Conservation (phyloP, 2,329 filamentous ascomycete species). For the Alternaria ethzedia region DNA sequence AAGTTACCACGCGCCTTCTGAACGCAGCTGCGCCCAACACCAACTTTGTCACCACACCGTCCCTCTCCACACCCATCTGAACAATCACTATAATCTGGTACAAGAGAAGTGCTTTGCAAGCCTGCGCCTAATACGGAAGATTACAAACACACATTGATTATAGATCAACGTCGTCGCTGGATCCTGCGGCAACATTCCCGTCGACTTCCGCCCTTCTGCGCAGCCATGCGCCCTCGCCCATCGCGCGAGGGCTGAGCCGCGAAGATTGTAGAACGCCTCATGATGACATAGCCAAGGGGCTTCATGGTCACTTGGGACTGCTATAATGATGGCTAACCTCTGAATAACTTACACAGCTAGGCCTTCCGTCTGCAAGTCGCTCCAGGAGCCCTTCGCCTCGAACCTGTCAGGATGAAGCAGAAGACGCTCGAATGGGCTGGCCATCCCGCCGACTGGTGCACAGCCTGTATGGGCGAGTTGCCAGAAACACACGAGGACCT, state of each 20-base stretch:
- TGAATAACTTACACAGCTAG: neutral
- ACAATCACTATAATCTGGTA: neutral
- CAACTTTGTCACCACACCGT: neutral
- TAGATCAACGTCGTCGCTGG: neutral
- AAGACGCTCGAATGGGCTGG: neutral
- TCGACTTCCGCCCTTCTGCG: slow-evolving; percentile 4
- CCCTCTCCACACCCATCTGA: neutral
- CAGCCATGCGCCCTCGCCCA: slow-evolving; percentile 1
- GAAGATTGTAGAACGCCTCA: neutral
- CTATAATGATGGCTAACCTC: neutral
- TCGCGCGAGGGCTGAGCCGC: neutral
- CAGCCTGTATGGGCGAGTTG: neutral
- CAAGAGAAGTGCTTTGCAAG: neutral
- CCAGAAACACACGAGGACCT: neutral
- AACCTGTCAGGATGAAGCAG: neutral
- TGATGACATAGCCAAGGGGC: too few species aligned
- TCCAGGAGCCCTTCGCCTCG: neutral
- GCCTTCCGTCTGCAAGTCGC: neutral
- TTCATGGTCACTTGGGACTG: neutral
- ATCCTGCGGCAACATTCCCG: neutral
- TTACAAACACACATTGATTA: neutral
- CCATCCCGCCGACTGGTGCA: neutral
- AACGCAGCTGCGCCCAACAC: neutral
- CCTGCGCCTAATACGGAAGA: neutral
- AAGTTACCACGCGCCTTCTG: neutral